Base-by-base conservation (phyloP, 306 rosid species). In the Heteromeles arbutifolia region DNA sequence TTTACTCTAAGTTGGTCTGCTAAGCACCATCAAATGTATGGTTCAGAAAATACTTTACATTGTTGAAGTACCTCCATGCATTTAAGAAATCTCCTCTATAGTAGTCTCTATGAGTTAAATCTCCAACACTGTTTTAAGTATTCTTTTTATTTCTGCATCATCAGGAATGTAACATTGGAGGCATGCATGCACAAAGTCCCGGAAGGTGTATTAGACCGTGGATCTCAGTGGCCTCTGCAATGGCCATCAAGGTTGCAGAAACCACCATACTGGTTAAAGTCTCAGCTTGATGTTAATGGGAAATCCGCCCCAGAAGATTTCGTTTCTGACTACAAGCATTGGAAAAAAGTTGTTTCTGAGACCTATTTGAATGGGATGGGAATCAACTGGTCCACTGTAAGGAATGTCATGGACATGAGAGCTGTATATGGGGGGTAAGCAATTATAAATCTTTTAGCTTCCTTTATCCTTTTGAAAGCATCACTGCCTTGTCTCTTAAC, bases 401-500 rank as follows among this genome's bases (percentile, higher is more conserved):
- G 97, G 89, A 92, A 92, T 87, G 88, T 90, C 82, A 79, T 92
- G 93, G 97, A 92, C 84, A 92, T 92, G 96, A 92, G 70, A 85
- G 88, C 97, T 81, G 87, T 83, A 26, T 92, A 92, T 76, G 97
- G 97, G 87, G 97, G 97, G 97, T 90, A 84, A 88, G 90, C 43
- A 62, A 69, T 64, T 73, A 71, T 76, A 22, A 66, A 19, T 75
- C 69, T 65, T 79, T 74, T 54, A 61, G 8, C 24, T 73, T 22
- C 76, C 44, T 25, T 59, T 41, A 26, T 25, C 9, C 39, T 2
- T 11, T 4, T 72, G 37, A 39, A 41, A 57, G 76, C 65, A 25
- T 58, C 58, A 26, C 10, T 41, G 18, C 14, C 44, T 29, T 41
- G 18, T 32, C 44, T 29, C 56, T 71, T 26, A 66, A 26, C 19